Base-by-base conservation (phyloP, 306 rosid species). In the Pueraria montana region DNA sequence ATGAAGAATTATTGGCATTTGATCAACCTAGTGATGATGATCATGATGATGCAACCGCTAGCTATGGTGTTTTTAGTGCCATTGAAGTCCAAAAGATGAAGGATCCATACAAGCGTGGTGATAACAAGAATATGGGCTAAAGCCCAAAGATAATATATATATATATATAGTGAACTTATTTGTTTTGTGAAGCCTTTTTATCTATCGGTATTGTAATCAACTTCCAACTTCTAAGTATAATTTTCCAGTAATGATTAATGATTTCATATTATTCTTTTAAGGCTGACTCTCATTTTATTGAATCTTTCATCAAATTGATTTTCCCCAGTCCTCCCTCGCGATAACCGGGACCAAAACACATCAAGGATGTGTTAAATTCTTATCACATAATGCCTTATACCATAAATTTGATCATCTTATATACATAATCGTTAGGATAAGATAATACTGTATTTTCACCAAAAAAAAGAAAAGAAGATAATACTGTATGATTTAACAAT, bases 21-120 rank as follows among this genome's bases (percentile, higher is more conserved):
- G 94, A 91, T 32, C 88, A 89, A 59, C 86, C 84, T 11, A 88
- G 77, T 11, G 90, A 80, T 34, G 91, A 82, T 6, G 89, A 88
- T 13, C 74, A 72, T 24, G 88, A 68, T 27, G 90, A 79, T 40
- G 90, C 86, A 55, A 82, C 83, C 30, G 79, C 87, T 58, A 93
- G 96, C 23, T 89, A 81, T 83, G 97, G 97, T 56, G 90, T 91
- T 80, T 94, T 94, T 40, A 93, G 97, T 89, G 97, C 95, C 24
- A 77, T 90, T 58, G 87, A 88, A 59, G 93, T 86, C 18, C 94
- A 89, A 30, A 92, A 86, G 79, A 90, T 88, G 83, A 76, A 83
- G 48, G 87, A 84, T 84, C 92, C 94, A 74, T 83, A 71, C 52
- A 67, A 5, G 40, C 8, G 40, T 7, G 0, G 40, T 34, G 40